Evolutionary conservation across 768 basidiomycete genomes (phyloP).

Genomic region (Rhodotorula graminis): DNA sequence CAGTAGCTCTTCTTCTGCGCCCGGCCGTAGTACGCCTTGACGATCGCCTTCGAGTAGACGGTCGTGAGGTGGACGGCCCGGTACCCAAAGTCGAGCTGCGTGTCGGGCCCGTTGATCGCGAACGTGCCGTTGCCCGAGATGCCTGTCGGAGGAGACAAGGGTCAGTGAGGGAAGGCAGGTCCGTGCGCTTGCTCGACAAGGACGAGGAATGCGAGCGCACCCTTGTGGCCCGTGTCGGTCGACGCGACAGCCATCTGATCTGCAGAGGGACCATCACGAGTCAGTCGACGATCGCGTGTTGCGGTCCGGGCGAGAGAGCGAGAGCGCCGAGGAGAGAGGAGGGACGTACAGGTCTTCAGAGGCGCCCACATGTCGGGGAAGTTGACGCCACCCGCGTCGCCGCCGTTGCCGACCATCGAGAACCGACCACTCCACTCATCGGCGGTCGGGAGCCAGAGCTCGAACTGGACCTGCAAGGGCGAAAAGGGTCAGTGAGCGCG

Average conservation of each 20-base stretch:
- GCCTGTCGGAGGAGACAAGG: neutral
- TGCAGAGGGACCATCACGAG: neutral
- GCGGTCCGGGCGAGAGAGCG: too few relatives aligned
- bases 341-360: neutral
- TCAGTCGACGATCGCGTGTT: too few relatives aligned
- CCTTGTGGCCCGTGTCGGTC: constrained; percentile 30
- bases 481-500: neutral
- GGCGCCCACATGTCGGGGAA: constrained; percentile 1
- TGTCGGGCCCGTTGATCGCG: constrained; percentile 15
- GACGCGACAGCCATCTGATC: constrained; percentile 19
- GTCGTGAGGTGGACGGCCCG: constrained; percentile 37
- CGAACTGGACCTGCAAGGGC: constrained; percentile 34
- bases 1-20: constrained; percentile 26
- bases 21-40: constrained; percentile 36
- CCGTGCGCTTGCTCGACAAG: too few relatives aligned
- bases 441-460: constrained; percentile 36
- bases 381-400: neutral
- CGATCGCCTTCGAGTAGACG: constrained; percentile 35
- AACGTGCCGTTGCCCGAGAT: constrained; percentile 24
- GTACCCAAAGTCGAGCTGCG: constrained; percentile 33
- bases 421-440: constrained; percentile 24
- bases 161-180: neutral
- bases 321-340: too few relatives aligned
- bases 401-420: constrained; percentile 32
- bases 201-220: neutral